Base-by-base conservation (phyloP, 2,329 filamentous ascomycete genomes). In the Neonectria magnoliae region DNA sequence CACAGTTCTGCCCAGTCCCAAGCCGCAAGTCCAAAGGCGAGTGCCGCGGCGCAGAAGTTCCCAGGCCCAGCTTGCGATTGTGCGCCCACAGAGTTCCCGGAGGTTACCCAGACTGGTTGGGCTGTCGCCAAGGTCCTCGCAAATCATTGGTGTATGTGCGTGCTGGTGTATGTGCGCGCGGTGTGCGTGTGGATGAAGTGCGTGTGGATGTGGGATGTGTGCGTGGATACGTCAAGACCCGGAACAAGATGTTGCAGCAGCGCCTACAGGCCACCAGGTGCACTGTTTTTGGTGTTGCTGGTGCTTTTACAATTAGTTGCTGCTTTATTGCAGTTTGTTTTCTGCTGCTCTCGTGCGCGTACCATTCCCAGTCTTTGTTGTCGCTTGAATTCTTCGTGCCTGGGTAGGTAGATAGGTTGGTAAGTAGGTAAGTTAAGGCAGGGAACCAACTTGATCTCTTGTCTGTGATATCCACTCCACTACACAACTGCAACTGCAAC, bases 81-180 rank as follows among this genome's bases (percentile, higher is more conserved):
- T 73, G 68, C 64, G 70, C 60, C 63, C 59, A 55, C 54, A 54
- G 47, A 57, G 36, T 36, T 36, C 47, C 38, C 47, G 53, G 44
- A 42, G 52, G 57, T 60, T 61, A 54, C 58, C 57, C 57, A 45
- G 62, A 60, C 62, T 68, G 59, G 68, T 53, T 67, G 62, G 58
- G 58, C 62, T 63, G 58, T 61, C 57, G 69, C 64, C 61, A 72
- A 67, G 67, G 57, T 65, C 60, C 48, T 61, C 44, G 61, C 51
- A 56, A 52, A 57, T 57, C 53, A 69, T 73, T 64, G 65, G 69
- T 62, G 65, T 61, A 62, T 57, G 60, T 64, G 59, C 55, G 55
- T 33, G 54, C 14, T 42, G 8, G 29, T n/a, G 55, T 33, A 27
- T 51, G 31, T 20, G 55, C 50, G 44, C 41, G 31, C 47, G 33